Evolutionary conservation across 805 yeast species (phyloP).

Genomic region (Kurtzmaniella cleridarum): DNA sequence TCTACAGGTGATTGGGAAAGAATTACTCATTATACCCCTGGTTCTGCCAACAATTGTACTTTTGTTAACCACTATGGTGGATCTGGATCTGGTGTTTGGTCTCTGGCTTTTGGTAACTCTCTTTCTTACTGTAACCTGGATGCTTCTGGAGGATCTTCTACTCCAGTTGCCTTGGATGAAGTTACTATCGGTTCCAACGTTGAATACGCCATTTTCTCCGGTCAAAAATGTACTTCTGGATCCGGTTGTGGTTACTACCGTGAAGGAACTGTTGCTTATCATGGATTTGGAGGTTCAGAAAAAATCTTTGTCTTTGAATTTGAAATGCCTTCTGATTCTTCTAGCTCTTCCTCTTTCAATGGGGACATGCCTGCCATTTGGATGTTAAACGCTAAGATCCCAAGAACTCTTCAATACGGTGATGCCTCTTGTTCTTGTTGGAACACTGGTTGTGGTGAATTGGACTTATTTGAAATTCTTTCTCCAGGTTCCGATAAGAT

Average conservation of each 20-base stretch:
- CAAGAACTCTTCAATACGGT: conserved; percentile 96
- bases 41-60: conserved; percentile 62
- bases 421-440: conserved; percentile 85
- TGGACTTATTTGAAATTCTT: conserved; percentile 89
- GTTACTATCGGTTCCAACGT: conserved; percentile 64
- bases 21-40: conserved; percentile 69
- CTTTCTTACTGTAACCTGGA: conserved; percentile 77
- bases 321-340: conserved; percentile 73
- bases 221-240: conserved; percentile 47
- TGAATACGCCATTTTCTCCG: conserved; percentile 82
- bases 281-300: conserved; percentile 80
- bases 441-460: conserved; percentile 96
- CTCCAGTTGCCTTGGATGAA: conserved; percentile 64
- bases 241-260: conserved; percentile 83
- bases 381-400: conserved; percentile 92
- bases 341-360: conserved; percentile 48
- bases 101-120: conserved; percentile 84
- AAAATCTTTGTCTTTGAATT: conserved; percentile 93
- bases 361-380: conserved; percentile 98
- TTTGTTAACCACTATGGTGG: conserved; percentile 92
- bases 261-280: conserved; percentile 83
- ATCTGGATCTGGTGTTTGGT: conserved; percentile 85
- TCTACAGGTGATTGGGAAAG: conserved; percentile 65
- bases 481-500: conserved; percentile 69
- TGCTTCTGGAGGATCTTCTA: conserved; percentile 67